A percentile compares a stretch with the other conserved stretches of the same genome.
phyloP scores from a whole-genome alignment of 495 filamentous ascomycete genomes.

The Acidiella bohemica region DNA sequence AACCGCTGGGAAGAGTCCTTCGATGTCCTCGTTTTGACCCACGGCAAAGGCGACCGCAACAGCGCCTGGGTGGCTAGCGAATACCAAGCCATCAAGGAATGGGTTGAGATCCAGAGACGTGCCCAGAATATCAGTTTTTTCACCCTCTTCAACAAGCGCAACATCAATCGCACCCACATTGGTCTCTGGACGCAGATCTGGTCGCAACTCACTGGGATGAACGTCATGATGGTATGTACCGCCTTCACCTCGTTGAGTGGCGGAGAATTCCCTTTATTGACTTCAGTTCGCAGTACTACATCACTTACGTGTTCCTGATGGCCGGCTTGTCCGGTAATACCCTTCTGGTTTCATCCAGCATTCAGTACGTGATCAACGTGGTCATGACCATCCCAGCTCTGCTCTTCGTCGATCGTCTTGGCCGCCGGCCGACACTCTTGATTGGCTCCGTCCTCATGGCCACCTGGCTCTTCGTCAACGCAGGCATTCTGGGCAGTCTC shows the following conservation, averaged over 20 bases:
- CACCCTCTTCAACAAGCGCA: conserved; percentile 54
- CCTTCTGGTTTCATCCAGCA: conserved; percentile 50
- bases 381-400: conserved; percentile 35
- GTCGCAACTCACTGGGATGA: conserved; percentile 75
- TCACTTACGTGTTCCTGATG: conserved; percentile 29
- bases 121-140: conserved; percentile 50
- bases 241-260: no score
- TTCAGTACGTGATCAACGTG: conserved; percentile 63
- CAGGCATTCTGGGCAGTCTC: conserved; percentile 46
- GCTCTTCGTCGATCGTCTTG: conserved; percentile 43
- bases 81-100: conserved; percentile 53
- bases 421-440: conserved; percentile 49
- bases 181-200: conserved; percentile 73
- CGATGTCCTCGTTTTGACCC: conserved; percentile 49
- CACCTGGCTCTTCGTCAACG: conserved; percentile 55
- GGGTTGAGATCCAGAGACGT: conserved; percentile 54
- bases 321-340: conserved; percentile 22
- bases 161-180: conserved; percentile 63
- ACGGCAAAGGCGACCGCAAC: conserved; percentile 50
- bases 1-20: conserved; percentile 61
- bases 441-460: conserved; percentile 54
- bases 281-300: conserved; percentile 33
- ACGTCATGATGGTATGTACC: conserved; percentile 69
- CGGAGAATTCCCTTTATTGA: not conserved
- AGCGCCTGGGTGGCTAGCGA: conserved; percentile 51